phyloP scores from a whole-genome alignment of 306 rosid genomes.

The Castanospermum australe region DNA sequence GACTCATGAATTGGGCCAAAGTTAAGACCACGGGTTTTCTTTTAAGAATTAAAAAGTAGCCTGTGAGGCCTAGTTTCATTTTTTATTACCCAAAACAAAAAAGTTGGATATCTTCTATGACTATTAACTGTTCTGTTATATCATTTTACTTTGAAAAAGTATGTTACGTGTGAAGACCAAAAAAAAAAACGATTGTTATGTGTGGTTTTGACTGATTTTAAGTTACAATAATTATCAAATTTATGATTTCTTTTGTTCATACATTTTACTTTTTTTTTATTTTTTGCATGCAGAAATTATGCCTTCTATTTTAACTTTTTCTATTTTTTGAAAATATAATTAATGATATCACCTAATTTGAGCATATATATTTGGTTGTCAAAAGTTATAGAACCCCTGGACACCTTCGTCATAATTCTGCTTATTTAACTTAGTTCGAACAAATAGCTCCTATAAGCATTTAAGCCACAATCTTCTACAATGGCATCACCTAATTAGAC shows the following conservation, averaged over 20 bases:
- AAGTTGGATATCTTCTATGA: no score
- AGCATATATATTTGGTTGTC: no score
- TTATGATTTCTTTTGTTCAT: neutral
- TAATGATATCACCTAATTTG: no score
- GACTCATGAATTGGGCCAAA: neutral
- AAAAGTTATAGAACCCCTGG: neutral
- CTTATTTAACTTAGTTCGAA: neutral
- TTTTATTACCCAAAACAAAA: no score
- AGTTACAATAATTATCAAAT: neutral
- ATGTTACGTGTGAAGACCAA: no score
- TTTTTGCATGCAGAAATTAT: neutral
- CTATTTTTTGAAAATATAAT: no score
- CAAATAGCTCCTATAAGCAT: neutral
- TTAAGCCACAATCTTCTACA: neutral
- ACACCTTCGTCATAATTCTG: neutral
- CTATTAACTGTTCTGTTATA: no score
- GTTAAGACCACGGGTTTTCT: no score
- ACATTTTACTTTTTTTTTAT: neutral
- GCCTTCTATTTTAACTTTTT: neutral
- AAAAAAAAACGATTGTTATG: no score
- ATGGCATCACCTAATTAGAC: slow-evolving; percentile 24
- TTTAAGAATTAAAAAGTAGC: no score
- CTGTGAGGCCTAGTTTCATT: no score
- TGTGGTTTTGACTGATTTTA: neutral
- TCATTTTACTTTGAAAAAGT: no score